phyloP scores from a whole-genome alignment of 495 filamentous ascomycete species.

The Penicillium samsonianum region DNA sequence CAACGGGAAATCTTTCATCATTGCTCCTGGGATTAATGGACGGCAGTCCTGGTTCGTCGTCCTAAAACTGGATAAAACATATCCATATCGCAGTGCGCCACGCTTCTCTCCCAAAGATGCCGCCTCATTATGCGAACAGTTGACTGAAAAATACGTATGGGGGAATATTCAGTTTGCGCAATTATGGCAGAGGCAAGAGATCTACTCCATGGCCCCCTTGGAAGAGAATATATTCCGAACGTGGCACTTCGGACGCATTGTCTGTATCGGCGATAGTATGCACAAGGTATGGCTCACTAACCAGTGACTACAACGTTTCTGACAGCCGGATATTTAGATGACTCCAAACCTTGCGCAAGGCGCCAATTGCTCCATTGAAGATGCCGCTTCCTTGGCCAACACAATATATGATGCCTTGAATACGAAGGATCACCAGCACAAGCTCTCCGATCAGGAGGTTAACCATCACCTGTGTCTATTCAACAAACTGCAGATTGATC shows the following conservation, averaged over 20 bases:
- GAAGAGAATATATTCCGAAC: not conserved
- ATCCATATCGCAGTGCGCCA: not conserved
- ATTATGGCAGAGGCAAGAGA: not conserved
- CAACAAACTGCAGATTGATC: not conserved
- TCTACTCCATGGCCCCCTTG: not conserved
- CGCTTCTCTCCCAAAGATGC: not conserved
- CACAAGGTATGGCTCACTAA: not conserved
- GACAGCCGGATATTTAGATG: slow-evolving; percentile 15
- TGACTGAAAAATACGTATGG: not conserved
- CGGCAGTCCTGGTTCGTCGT: not conserved
- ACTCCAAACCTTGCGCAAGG: slow-evolving; percentile 26
- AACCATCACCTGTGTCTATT: not conserved
- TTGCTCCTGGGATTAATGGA: not conserved
- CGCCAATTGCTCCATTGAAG: slow-evolving; percentile 34
- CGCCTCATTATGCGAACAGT: not conserved
- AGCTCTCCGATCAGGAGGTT: not conserved
- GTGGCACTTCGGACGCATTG: not conserved
- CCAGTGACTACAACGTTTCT: not conserved
- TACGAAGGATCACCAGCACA: not conserved
- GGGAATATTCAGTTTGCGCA: not conserved
- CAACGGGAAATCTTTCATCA: not conserved
- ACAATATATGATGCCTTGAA: too few relatives aligned
- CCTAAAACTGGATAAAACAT: not conserved
- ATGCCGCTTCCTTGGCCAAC: slow-evolving; percentile 47
- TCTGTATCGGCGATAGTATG: slow-evolving; percentile 4